Percentiles rank a stretch among this genome's conserved stretches.
These are phyloP conservation scores for Spirogloea muscicola DNA, from an alignment of 139 green algal genomes.

Conservation along the genomic window DNA sequence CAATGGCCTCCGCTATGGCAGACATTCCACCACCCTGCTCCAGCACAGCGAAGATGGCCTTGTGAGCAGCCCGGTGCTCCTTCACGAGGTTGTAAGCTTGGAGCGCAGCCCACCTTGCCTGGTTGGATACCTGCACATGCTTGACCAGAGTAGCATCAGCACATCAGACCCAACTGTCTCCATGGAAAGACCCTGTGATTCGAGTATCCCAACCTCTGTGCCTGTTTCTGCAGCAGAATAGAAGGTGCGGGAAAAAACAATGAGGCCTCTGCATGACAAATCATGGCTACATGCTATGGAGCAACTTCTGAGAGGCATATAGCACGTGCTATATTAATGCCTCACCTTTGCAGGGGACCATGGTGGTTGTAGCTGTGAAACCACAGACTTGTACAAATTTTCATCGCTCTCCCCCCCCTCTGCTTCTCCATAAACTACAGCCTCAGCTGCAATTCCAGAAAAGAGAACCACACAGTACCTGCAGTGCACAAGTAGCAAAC, in stretches of 20 bases:
- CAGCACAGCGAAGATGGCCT: constrained; percentile 24
- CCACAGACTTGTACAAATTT: constrained; percentile 35
- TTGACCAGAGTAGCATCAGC: too few species aligned
- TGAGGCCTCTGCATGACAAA: too few species aligned
- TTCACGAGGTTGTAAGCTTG: constrained; percentile 31
- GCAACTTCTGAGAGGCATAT: too few species aligned
- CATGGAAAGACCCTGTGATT: too few species aligned
- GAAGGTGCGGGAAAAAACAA: too few species aligned
- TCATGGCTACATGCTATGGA: too few species aligned
- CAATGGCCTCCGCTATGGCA: constrained; percentile 24
- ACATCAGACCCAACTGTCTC: too few species aligned
- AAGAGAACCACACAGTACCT: constrained; percentile 47
- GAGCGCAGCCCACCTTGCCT: constrained; percentile 32
- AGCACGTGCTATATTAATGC: background rate
- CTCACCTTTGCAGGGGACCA: constrained; percentile 35
- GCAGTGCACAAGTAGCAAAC: too few species aligned
- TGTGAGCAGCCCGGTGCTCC: constrained; percentile 8
- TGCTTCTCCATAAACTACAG: constrained; percentile 32
- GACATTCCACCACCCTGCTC: constrained; percentile 24
- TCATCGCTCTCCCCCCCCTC: constrained; percentile 46
- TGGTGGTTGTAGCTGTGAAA: constrained; percentile 19
- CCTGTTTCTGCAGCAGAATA: too few species aligned
- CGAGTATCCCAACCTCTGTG: too few species aligned
- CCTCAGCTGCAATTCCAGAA: constrained; percentile 41
- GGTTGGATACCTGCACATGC: constrained; percentile 44